Percentiles rank a stretch among this genome's conserved stretches.
phyloP scores from a whole-genome alignment of 441 rosid species.

The Mallotus repandus region DNA sequence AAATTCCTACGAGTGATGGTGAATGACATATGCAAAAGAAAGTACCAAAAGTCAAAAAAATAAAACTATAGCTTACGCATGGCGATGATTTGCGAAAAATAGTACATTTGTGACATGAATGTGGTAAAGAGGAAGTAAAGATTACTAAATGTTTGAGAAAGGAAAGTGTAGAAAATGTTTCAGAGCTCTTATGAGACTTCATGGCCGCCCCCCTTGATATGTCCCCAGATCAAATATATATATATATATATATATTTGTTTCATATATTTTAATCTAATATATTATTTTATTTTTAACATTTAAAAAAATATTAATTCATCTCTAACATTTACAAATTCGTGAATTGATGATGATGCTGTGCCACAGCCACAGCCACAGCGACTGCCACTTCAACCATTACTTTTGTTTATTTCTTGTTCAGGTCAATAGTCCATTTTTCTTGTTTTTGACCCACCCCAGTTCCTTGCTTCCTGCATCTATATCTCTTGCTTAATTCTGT shows the following conservation, averaged over 20 bases:
- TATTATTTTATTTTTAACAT: too few relatives aligned
- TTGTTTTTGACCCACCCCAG: background rate
- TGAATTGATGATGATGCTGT: conserved; percentile 2
- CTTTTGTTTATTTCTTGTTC: background rate
- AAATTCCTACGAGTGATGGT: background rate
- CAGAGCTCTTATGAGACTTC: background rate
- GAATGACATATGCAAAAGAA: conserved; percentile 11
- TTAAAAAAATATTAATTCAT: too few relatives aligned
- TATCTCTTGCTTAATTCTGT: too few relatives aligned
- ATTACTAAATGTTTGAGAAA: conserved; percentile 27
- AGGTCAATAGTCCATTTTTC: background rate
- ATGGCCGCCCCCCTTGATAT: conserved; percentile 7
- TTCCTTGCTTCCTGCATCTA: too few relatives aligned
- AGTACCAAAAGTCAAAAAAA: background rate
- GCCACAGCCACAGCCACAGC: too few relatives aligned
- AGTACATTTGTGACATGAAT: conserved; percentile 25
- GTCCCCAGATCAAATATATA: background rate
- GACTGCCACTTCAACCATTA: conserved; percentile 14
- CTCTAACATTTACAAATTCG: too few relatives aligned
- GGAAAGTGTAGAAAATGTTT: conserved; percentile 26
- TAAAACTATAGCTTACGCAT: background rate
- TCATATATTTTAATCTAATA: too few relatives aligned
- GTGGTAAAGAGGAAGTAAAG: conserved; percentile 27
- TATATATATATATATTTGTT: too few relatives aligned
- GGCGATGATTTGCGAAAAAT: background rate